Evolutionary conservation across 2,329 filamentous ascomycete species (phyloP).

Genomic region (Colletotrichum liaoningense): DNA sequence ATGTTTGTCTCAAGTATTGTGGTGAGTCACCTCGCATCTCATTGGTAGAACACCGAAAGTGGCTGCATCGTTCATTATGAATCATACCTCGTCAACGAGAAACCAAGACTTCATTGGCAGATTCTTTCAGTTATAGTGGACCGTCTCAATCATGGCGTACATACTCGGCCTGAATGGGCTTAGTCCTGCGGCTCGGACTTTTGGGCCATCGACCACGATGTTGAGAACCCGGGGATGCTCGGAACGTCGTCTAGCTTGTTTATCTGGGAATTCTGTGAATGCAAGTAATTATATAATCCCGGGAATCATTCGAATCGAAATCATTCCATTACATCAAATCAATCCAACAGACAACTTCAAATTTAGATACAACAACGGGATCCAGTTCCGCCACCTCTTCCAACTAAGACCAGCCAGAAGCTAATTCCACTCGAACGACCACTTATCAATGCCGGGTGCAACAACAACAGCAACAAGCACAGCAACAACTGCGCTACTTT

Average conservation of each 20-base stretch:
- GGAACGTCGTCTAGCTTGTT: background rate
- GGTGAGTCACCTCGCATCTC: background rate
- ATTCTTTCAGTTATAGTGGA: background rate
- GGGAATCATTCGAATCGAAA: background rate
- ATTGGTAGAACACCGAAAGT: background rate
- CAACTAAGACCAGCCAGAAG: too few relatives aligned
- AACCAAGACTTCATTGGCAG: background rate
- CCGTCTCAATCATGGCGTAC: background rate
- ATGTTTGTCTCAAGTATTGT: background rate
- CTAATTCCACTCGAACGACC: background rate
- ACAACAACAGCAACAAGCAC: background rate
- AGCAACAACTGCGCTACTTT: background rate
- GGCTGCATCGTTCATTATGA: constrained; percentile 9
- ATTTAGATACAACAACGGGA: background rate
- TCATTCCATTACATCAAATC: background rate
- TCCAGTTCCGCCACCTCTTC: background rate
- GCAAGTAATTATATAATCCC: background rate
- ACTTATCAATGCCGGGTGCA: background rate
- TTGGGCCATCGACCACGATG: background rate
- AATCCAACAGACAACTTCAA: background rate
- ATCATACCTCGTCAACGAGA: background rate
- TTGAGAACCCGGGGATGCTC: background rate
- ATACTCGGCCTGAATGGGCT: background rate
- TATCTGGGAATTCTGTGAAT: background rate
- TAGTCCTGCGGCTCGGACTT: background rate